Base-by-base conservation (phyloP, 2,329 filamentous ascomycete species). In the Colletotrichum eremochloae region DNA sequence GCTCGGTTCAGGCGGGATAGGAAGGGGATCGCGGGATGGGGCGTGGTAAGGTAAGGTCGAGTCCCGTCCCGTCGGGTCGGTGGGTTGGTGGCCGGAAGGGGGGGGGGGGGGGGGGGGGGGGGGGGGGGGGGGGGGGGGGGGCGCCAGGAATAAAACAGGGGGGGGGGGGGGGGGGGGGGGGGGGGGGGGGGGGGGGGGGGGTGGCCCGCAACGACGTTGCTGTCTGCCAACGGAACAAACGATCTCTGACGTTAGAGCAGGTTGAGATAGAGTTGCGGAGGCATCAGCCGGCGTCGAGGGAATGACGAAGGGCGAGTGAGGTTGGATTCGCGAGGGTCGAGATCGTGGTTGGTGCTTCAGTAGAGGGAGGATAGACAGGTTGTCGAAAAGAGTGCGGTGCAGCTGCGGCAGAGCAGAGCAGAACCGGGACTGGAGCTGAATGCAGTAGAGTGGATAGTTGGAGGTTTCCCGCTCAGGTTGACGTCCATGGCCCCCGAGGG, bases 361-460 rank as follows among this genome's bases (percentile, higher is more conserved):
- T 52, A 40, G 65, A 71, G 53, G 36, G 29, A 46, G 18, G 20
- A 14, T 18, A n/a, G 31, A 56, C 55, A 40, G 36, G 65, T 68
- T 69, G 69, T 61, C 40, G 33, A 60, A 53, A 63, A 42, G 69
- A 63, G 46, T 42, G 4, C 14, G 40, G 46, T 52, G 64, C 36
- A 57, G 65, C 65, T 64, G 52, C 67, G 42, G 55, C 61, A n/a
- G 11, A 46, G 2, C 18, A n/a, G 20, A 48, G 44, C 20, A n/a
- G 46, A 48, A 9, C 7, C 42, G 60, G 66, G 69, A 69, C 66
- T 72, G 66, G 67, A 72, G 70, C 66, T 70, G 66, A 70, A 72
- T 63, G 67, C 70, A 70, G 60, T 48, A 18, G 29, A 69, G 70
- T 72, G 70, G 70, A 72, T 71, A 68, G 69, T 68, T 63, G 69